Conservation (phyloP, 179 eudicot genomes). For the Beta corolliflora region DNA sequence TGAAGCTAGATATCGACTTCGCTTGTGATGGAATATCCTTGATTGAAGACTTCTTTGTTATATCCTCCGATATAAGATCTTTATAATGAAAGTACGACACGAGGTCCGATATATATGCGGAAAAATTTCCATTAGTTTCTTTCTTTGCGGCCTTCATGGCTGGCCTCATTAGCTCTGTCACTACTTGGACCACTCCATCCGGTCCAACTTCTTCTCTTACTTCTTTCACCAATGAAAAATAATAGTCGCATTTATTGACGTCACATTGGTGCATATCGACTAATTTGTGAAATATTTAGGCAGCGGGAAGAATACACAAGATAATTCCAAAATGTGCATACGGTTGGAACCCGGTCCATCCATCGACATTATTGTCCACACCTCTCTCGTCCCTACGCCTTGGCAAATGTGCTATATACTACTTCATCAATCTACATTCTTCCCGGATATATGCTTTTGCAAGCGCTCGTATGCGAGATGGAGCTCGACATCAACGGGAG, state of each 20-base stretch:
- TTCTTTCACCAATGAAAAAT: neutral
- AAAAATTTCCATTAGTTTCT: neutral
- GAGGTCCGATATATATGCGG: neutral
- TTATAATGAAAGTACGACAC: neutral
- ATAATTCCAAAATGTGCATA: conserved; percentile 3
- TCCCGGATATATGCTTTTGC: conserved; percentile 13
- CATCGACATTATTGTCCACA: conserved; percentile 21
- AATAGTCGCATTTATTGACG: neutral
- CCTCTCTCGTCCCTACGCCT: conserved; percentile 16
- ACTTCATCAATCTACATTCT: neutral
- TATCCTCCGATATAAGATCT: conserved; percentile 12
- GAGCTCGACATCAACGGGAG: too few species aligned
- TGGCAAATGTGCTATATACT: neutral
- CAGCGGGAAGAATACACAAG: neutral
- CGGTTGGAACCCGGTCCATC: conserved; percentile 9
- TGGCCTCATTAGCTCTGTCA: conserved; percentile 6
- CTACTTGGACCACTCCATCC: neutral
- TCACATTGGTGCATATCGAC: neutral
- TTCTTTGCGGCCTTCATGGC: neutral
- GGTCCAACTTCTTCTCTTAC: conserved; percentile 8
- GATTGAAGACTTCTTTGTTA: neutral
- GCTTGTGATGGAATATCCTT: neutral
- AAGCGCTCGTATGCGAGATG: too few species aligned
- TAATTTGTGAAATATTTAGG: conserved; percentile 3
- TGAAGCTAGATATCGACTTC: neutral